Evolutionary conservation across 352 stramenopile species (phyloP), one percentile per base, ranked within the genome.

Genomic region (Phytopythium vexans): DNA sequence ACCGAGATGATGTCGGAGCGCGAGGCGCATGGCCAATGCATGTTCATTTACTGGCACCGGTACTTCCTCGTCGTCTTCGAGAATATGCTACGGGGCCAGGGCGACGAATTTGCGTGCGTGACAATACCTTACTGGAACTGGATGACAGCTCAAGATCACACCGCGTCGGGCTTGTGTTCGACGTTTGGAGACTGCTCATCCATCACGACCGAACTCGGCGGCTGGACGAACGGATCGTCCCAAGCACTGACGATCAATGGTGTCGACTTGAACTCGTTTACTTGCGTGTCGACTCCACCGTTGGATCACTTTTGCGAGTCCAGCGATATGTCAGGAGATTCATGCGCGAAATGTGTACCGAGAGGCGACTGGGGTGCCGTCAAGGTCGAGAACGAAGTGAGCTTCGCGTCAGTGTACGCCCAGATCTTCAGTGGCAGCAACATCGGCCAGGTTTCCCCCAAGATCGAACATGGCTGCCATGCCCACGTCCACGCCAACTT

Each of bases 11-110:
- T 67, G 46, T 83, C 74, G 4, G 65, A 81, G 39, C 62, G 52
- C 37, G 57, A 83, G 33, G 77, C 74, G 8, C 72, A 88, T 42
- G 51, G 66, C 27, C 67, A 79, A 61, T 90, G 80, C 49, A 89
- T 91, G 74, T 92, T 92, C 64, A 70, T 89, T 43, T 90, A 87
- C 64, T 94, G 84, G 84, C 82, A 92, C 52, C 77, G 82, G 8
- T 48, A 76, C 6, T 68, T 92, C 10, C 66, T 94, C 2, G 36
- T 76, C 0, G 77, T 57, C 1, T 94, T 86, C 54, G 84, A 94
- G 56, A 94, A 92, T 62, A 92, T 94, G 80, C 63, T 94, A 3
- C 85, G 82, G 37, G 68, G 51, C 1, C 72, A 88, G 49, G 75
- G 69, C 6, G 9, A 55, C 0, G 37, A 70, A 37, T 93, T 69